Base-by-base conservation (phyloP, 73 alveolate genomes). In the Tetrahymena elliotti region DNA sequence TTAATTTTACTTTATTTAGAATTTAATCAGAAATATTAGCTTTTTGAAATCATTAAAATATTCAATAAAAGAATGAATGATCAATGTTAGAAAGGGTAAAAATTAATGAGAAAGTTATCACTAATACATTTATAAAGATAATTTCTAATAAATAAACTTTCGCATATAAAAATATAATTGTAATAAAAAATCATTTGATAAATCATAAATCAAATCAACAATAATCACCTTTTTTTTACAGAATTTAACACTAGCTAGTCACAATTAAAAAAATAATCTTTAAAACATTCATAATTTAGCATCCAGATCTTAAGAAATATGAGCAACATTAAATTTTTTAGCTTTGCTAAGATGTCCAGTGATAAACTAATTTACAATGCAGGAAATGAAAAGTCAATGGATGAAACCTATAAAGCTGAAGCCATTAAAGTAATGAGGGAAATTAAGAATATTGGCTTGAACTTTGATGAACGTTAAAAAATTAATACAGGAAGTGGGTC, bases 401-500 rank as follows among this genome's bases (percentile, higher is more conserved):
- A 94, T 52, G 96, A 88, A 47, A 11, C 54, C 13, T 47, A 84
- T 15, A 94, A 94, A 52, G 52, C 22, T 88, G 96, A 94, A 35
- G 93, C 95, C 1, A 35, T 88, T 33, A 94, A 94, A 88, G 96
- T 94, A n/a, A 52, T 92, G 47, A 68, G 40, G 11, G 84, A 94
- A 35, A 84, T 94, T 5, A 94, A 94, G 93, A 35, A 47, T 15
- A 94, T 84, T n/a, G 35, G 93, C 24, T 39, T 94, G 13, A 31
- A 93, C 15, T 33, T 83, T 12, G 96, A 94, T 10, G 96, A 94
- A 47, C 54, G 96, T 52, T 52, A 94, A 16, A 94, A 94, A 35
- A 39, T 94, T 18, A 93, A 94, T 52, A 84, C 96, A 27, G 84
- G 93, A 20, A 94, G 93, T 88, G 96, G 96, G 3, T 84, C 95